phyloP scores from a whole-genome alignment of 2,329 filamentous ascomycete species.

The Nigrograna mackinnonii region DNA sequence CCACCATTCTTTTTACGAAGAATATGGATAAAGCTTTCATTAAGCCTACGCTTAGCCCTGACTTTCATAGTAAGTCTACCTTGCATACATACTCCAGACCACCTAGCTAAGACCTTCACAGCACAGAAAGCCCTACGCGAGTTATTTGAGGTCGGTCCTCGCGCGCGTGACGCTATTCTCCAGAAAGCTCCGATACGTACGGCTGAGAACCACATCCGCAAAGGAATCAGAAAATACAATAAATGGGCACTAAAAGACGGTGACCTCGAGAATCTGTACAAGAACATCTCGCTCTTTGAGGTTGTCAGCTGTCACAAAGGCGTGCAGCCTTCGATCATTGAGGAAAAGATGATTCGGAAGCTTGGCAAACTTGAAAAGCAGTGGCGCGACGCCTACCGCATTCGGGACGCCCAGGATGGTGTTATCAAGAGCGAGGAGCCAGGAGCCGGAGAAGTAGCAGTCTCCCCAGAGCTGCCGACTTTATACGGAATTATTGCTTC shows the following conservation, averaged over 20 bases:
- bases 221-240: conserved; percentile 52
- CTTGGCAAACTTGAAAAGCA: conserved; percentile 47
- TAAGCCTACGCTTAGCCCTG: conserved; percentile 40
- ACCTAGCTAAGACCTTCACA: conserved; percentile 20
- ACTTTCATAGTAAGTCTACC: conserved; percentile 10
- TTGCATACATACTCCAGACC: not conserved
- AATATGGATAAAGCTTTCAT: conserved; percentile 50
- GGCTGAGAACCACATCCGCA: conserved; percentile 43
- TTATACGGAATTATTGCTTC: conserved; percentile 60
- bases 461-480: conserved; percentile 44
- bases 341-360: conserved; percentile 47
- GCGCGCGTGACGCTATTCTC: conserved; percentile 54
- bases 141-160: conserved; percentile 55
- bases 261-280: conserved; percentile 39
- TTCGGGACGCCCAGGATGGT: conserved; percentile 12
- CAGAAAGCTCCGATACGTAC: conserved; percentile 39
- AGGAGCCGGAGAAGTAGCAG: conserved; percentile 4
- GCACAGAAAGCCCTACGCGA: conserved; percentile 55
- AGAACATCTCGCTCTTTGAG: conserved; percentile 49
- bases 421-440: not conserved
- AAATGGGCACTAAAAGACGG: conserved; percentile 59
- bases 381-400: conserved; percentile 45
- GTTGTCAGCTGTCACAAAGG: conserved; percentile 46
- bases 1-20: conserved; percentile 55
- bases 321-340: conserved; percentile 42